Conservation (phyloP, 129 eudicot genomes). For the Chrysanthemum seticuspe region DNA sequence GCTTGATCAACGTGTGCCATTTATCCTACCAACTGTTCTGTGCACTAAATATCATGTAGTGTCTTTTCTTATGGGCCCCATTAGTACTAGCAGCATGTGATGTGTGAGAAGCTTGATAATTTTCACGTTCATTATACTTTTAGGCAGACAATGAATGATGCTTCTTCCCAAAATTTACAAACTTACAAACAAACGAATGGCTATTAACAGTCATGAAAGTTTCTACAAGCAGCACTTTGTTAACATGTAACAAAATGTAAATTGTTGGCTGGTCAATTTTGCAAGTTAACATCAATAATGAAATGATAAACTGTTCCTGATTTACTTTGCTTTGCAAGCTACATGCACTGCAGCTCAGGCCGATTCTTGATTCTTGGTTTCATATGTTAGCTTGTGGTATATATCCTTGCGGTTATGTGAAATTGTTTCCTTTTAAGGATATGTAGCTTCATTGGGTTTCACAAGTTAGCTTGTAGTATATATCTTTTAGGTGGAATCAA, state of each 20-base stretch:
- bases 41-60: background rate
- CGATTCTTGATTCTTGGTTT: no score
- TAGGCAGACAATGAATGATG: conserved; percentile 4
- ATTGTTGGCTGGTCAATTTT: background rate
- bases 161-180: background rate
- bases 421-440: background rate
- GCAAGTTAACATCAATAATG: background rate
- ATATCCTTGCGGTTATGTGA: no score
- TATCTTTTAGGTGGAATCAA: background rate
- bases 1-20: background rate
- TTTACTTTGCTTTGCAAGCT: no score
- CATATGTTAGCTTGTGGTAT: no score
- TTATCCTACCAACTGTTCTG: background rate
- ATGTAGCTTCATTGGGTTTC: background rate
- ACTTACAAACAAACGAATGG: background rate
- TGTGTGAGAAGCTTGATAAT: background rate
- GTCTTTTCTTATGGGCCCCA: background rate
- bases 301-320: no score
- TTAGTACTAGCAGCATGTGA: background rate
- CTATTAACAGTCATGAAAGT: background rate
- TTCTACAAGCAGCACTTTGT: background rate
- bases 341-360: no score
- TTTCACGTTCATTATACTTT: background rate
- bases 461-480: conserved; percentile 2
- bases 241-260: background rate